These are phyloP conservation scores for Mariannaea elegans DNA, from an alignment of 2,329 filamentous ascomycete species.

Conservation along the genomic window DNA sequence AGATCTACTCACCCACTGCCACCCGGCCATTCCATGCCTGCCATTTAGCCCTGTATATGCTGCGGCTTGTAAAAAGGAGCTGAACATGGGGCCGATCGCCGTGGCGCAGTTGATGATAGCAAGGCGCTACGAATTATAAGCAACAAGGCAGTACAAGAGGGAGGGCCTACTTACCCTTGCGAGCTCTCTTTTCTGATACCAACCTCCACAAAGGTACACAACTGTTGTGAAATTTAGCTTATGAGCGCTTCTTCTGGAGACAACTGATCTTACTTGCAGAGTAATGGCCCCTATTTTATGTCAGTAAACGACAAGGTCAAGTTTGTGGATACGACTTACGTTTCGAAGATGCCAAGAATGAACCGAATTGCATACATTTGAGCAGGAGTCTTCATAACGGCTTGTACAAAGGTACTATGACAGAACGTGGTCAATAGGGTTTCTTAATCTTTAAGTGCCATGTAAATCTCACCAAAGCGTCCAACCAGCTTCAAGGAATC, in stretches of 20 bases:
- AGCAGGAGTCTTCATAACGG: not conserved
- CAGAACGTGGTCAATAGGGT: not conserved
- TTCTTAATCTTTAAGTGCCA: too few relatives aligned
- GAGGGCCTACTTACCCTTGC: too few relatives aligned
- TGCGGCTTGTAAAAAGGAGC: slow-evolving; percentile 40
- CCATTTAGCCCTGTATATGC: slow-evolving; percentile 51
- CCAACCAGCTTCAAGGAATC: not conserved
- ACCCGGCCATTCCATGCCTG: slow-evolving; percentile 54
- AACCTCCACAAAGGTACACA: not conserved
- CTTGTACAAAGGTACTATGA: not conserved
- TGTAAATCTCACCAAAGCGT: not conserved
- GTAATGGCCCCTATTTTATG: not conserved
- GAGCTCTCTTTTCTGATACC: not conserved
- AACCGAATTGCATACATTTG: not conserved
- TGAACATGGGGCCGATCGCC: slow-evolving; percentile 28
- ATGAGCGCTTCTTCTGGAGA: not conserved
- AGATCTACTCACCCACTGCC: slow-evolving; percentile 39
- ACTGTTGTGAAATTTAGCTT: not conserved
- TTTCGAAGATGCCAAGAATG: not conserved
- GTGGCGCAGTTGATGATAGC: not conserved
- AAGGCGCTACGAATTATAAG: not conserved
- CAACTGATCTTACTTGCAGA: not conserved
- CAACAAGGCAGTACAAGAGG: too few relatives aligned
- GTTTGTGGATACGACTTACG: not conserved
- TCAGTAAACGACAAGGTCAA: too few relatives aligned